Evolutionary conservation across 805 yeast genomes (phyloP), one percentile per base, ranked within the genome.

Genomic region (Komagataella pastoris): DNA sequence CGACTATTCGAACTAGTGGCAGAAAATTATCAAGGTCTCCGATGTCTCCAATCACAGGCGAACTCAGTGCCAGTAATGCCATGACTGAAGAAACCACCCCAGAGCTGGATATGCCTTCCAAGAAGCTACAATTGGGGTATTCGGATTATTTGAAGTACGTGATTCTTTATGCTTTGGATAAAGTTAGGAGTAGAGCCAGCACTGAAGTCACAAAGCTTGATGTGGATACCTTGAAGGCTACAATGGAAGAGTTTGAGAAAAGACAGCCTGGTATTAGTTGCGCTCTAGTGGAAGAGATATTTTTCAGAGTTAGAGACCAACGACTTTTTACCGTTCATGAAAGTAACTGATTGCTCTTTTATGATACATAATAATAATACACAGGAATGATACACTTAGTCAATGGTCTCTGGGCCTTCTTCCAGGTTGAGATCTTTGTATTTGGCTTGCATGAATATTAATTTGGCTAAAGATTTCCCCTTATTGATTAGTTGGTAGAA

Each of bases 401-500:
- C 40, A 30, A 30, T 30, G 40, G 40, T 30, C 3, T 30, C 40
- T 30, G 40, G 40, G 40, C 40, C 57, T 19, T 59, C 58, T 50
- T 57, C 58, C 3, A 58, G 59, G 40, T 63, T 60, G 18, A 66
- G 58, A n/a, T 61, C 63, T 36, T 69, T 68, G 54, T 69, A 70
- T 51, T 73, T 75, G 3, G 82, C 74, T 61, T 88, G 96, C 1
- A 85, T 89, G 60, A 87, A 88, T 63, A 85, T 88, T 60, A 89
- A 58, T 52, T 77, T 74, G 0, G 84, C 88, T 40, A 72, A 73
- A 17, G 67, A 70, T 36, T 71, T 67, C 0, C 89, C 85, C 46
- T 71, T 73, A 60, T 87, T 87, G 48, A 73, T 74, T 56, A 89
- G 74, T 17, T 84, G 78, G 64, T 87, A 88, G 47, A 75, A 73